A percentile compares a stretch with the other conserved stretches of the same genome.
phyloP scores from a whole-genome alignment of 2,329 filamentous ascomycete genomes.

The Cadophora luteo-olivacea region DNA sequence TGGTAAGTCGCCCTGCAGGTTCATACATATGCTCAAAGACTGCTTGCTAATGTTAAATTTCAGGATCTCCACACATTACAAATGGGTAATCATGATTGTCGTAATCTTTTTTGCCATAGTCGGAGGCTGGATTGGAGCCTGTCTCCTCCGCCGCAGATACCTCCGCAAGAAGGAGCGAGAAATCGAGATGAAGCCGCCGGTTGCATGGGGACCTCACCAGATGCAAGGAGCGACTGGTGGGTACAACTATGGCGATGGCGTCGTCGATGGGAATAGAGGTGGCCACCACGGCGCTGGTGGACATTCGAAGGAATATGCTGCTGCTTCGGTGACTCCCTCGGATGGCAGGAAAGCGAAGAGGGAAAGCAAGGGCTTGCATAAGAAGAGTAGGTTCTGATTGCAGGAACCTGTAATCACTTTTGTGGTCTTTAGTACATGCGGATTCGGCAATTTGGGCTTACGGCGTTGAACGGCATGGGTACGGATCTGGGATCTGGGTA shows the following conservation, averaged over 20 bases:
- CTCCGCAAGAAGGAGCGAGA: slow-evolving; percentile 69
- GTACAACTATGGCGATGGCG: slow-evolving; percentile 34
- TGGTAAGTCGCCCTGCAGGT: slow-evolving; percentile 27
- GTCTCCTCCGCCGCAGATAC: slow-evolving; percentile 76
- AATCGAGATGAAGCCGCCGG: slow-evolving; percentile 46
- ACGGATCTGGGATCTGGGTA: slow-evolving; percentile 14
- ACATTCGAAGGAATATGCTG: slow-evolving; percentile 30
- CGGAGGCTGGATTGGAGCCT: slow-evolving; percentile 69
- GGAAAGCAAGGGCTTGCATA: slow-evolving; percentile 32
- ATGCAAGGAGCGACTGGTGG: slow-evolving; percentile 42
- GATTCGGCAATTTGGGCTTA: not conserved
- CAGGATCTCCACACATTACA: slow-evolving; percentile 74
- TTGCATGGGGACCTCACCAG: slow-evolving; percentile 48
- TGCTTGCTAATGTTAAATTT: slow-evolving; percentile 15
- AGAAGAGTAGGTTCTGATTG: slow-evolving; percentile 27
- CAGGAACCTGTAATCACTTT: not conserved
- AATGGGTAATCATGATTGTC: slow-evolving; percentile 84
- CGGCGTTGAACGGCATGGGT: slow-evolving; percentile 15
- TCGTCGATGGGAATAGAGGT: slow-evolving; percentile 22
- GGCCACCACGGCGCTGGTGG: slow-evolving; percentile 21
- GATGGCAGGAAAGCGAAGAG: slow-evolving; percentile 27
- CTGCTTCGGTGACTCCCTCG: slow-evolving; percentile 26
- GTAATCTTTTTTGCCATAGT: slow-evolving; percentile 74
- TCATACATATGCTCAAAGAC: not conserved
- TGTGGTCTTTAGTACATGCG: not conserved